Evolutionary conservation across 2,329 filamentous ascomycete genomes (phyloP), one percentile per base, ranked within the genome.

Genomic region (Alternaria sp.): DNA sequence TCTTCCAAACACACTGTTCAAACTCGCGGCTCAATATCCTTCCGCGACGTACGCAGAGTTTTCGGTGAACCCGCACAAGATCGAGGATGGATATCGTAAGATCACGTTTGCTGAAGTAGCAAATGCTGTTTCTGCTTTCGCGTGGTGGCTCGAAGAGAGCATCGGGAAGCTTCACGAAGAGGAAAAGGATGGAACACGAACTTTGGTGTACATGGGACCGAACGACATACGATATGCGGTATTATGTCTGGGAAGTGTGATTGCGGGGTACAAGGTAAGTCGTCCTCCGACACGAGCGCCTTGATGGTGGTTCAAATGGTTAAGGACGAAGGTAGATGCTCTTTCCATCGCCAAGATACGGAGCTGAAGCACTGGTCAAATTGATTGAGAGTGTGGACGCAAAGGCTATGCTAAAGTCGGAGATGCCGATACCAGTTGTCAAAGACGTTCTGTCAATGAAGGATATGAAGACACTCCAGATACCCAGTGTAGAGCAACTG

Each of bases 221-320:
- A 82, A 83, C 55, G 61, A 80, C 21, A 68, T 78, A 9, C 80
- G 82, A 57, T 74, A 65, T 20, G 75, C 82, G 23, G 30, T 81
- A 4, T 58, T 80, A 2, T 70, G 82, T n/a, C n/a, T 67, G 21
- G 81, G 80, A n/a, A 65, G 64, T 26, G 75, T 80, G 55, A 82
- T 84, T 66, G 75, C 79, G 1, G 82, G 83, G 4, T 81, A 82
- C 41, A 75, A 73, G 58, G 73, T 74, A 64, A 9, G 64, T 53
- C 12, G 21, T 25, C 10, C 18, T 43, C 37, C 23, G 11, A 21
- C n/a, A 11, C 37, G 14, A 5, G 18, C 20, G 15, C 7, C 18
- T 7, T 18, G 28, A 21, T 15, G 8, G 28, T 15, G 26, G 14
- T 37, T 25, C 8, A 50, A 41, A 7, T 12, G 30, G 4, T 20